phyloP scores from a whole-genome alignment of 176 grass and related monocot genomes.

The Zoysia pacifica region DNA sequence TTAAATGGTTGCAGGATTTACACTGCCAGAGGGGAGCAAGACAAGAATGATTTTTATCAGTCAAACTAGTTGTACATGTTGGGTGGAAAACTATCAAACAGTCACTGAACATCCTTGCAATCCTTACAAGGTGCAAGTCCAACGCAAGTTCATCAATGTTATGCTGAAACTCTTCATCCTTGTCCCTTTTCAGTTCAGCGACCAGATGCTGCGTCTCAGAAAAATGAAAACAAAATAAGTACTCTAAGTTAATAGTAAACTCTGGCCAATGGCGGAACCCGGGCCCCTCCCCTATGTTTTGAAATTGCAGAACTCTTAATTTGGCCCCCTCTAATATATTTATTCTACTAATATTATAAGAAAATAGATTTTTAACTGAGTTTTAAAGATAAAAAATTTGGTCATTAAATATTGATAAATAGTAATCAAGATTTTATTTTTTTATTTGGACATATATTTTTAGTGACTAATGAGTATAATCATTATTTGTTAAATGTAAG shows the following conservation, averaged over 20 bases:
- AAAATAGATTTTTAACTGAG: no score
- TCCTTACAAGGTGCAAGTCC: constrained; percentile 44
- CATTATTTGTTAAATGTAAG: no score
- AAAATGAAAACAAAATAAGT: neutral
- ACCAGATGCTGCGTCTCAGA: constrained; percentile 46
- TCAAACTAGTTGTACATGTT: neutral
- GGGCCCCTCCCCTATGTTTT: no score
- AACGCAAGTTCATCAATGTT: constrained; percentile 45
- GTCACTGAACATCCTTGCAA: neutral
- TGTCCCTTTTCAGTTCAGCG: constrained; percentile 63
- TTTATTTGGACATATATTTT: no score
- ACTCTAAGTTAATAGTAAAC: neutral
- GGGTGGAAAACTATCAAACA: neutral
- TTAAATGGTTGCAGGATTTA: neutral
- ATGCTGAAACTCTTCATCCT: constrained; percentile 50
- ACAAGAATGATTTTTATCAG: neutral
- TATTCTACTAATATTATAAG: no score
- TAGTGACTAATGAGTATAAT: no score
- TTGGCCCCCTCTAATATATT: no score
- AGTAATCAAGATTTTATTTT: no score
- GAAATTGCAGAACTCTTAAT: no score
- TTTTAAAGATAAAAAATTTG: no score
- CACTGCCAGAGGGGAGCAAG: constrained; percentile 1
- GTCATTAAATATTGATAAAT: no score
- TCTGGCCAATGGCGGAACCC: neutral